Evolutionary conservation across 805 yeast species (phyloP).

Genomic region (Pichia gijzeniarum): DNA sequence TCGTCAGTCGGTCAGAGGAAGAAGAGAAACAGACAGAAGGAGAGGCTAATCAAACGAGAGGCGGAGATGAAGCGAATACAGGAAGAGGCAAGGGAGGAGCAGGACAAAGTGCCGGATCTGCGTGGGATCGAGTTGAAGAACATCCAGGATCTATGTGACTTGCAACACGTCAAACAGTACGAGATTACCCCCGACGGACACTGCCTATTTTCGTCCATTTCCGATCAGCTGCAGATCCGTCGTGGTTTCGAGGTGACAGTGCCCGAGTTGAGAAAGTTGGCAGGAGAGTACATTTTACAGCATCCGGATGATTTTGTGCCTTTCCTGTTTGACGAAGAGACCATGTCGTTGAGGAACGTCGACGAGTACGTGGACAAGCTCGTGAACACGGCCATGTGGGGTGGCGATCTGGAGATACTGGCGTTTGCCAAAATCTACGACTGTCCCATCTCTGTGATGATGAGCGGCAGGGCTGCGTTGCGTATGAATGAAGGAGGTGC

Average conservation of each 20-base stretch:
- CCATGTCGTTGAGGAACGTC: conserved; percentile 56
- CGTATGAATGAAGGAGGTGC: conserved; percentile 53
- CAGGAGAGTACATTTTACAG: conserved; percentile 59
- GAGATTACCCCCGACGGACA: conserved; percentile 92
- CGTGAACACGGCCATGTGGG: conserved; percentile 86
- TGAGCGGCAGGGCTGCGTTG: conserved; percentile 69
- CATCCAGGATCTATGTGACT: conserved; percentile 45
- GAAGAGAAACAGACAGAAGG: conserved; percentile 78
- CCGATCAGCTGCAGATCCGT: conserved; percentile 64
- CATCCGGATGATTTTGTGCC: conserved; percentile 73
- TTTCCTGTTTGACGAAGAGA: conserved; percentile 73
- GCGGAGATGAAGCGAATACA: conserved; percentile 57
- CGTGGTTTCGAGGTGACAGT: conserved; percentile 37
- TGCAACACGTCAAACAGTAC: conserved; percentile 44
- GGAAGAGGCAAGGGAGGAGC: conserved; percentile 67
- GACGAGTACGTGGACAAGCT: conserved; percentile 63
- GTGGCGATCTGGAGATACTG: conserved; percentile 86
- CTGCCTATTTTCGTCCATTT: conserved; percentile 80
- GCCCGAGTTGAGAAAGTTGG: conserved; percentile 51
- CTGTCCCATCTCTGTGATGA: conserved; percentile 68
- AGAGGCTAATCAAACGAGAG: conserved; percentile 68
- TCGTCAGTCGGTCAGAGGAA: conserved; percentile 10
- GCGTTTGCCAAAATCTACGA: conserved; percentile 70
- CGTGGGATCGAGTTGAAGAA: conserved; percentile 67
- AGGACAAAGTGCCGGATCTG: conserved; percentile 57